phyloP scores from a whole-genome alignment of 768 basidiomycete genomes.

The Tylopilus sp. region DNA sequence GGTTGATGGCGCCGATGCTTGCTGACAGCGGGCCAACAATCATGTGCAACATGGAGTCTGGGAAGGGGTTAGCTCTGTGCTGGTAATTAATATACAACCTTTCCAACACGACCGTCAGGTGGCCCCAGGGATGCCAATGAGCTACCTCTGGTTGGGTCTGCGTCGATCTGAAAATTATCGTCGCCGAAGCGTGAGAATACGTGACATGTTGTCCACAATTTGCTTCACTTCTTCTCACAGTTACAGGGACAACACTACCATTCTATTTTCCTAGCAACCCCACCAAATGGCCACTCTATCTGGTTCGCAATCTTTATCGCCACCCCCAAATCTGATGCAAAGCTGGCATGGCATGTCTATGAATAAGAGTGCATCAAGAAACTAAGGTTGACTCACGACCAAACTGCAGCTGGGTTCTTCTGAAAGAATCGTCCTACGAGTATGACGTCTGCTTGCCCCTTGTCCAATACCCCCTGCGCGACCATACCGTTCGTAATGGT shows the following conservation, averaged over 20 bases:
- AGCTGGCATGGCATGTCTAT: constrained; percentile 16
- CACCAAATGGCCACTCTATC: constrained; percentile 49
- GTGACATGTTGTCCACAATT: too few relatives aligned
- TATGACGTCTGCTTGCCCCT: constrained; percentile 44
- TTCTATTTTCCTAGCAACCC: neutral
- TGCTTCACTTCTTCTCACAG: neutral
- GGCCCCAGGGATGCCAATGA: neutral
- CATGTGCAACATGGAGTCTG: too few relatives aligned
- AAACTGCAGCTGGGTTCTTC: constrained; percentile 52
- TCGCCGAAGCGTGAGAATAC: too few relatives aligned
- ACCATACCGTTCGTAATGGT: constrained; percentile 36
- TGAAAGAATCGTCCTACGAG: constrained; percentile 53
- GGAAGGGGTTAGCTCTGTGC: too few relatives aligned
- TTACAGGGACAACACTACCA: constrained; percentile 10
- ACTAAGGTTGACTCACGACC: constrained; percentile 25
- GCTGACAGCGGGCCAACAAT: too few relatives aligned
- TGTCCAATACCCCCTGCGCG: constrained; percentile 42
- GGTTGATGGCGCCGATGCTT: too few relatives aligned
- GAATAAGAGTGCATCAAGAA: neutral
- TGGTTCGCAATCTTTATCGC: constrained; percentile 45
- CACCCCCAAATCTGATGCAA: constrained; percentile 56
- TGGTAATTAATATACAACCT: neutral
- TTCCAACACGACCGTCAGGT: neutral
- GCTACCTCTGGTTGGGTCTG: too few relatives aligned
- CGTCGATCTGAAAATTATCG: too few relatives aligned